A percentile compares a stretch with the other conserved stretches of the same genome.
Evolutionary conservation across 164 flowering plant genomes (phyloP).

Genomic region (Vitis riparia): DNA sequence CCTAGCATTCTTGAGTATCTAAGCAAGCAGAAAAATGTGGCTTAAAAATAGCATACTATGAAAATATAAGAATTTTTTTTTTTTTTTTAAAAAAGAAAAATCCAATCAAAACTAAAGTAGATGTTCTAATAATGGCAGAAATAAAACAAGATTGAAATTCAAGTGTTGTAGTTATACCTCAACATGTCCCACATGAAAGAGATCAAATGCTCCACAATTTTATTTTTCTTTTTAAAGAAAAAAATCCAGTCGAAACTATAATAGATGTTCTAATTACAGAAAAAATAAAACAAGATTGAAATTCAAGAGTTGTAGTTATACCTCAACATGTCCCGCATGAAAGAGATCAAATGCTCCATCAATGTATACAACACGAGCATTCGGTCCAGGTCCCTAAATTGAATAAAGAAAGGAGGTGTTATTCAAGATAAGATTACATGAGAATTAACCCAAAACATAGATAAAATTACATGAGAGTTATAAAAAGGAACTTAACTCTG

Average conservation of each 20-base stretch:
- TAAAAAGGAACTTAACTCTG: too few relatives aligned
- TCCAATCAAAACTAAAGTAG: too few relatives aligned
- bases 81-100: background rate
- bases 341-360: constrained; percentile 93
- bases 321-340: constrained; percentile 95
- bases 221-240: too few relatives aligned
- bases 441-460: background rate
- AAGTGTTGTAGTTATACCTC: constrained; percentile 42
- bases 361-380: constrained; percentile 77
- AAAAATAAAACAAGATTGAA: background rate
- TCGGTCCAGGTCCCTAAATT: constrained; percentile 78
- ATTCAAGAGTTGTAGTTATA: constrained; percentile 14
- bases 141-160: background rate
- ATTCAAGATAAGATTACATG: background rate
- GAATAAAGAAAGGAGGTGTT: background rate
- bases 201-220: constrained; percentile 70
- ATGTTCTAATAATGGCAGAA: background rate
- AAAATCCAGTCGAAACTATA: too few relatives aligned
- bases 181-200: constrained; percentile 91
- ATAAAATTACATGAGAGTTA: too few relatives aligned
- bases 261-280: background rate
- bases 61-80: background rate
- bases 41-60: background rate
- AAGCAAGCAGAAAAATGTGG: constrained; percentile 4
- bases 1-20: constrained; percentile 72